Conservation (phyloP, 2,329 filamentous ascomycete genomes). For the Diaporthe citri region DNA sequence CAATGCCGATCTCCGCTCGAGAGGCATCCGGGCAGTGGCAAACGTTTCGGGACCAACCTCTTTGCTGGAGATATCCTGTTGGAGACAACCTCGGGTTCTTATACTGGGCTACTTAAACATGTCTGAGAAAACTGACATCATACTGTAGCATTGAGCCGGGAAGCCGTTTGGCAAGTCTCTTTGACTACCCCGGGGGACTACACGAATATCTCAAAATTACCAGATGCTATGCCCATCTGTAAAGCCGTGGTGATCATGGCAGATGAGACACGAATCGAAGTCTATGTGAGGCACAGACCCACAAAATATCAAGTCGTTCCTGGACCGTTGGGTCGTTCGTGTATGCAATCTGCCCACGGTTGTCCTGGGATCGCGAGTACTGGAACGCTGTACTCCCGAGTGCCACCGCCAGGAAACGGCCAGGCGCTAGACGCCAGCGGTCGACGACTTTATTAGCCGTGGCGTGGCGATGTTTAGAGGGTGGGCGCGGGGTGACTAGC, state of each 20-base stretch:
- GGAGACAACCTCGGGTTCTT: background rate
- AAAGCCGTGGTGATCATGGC: background rate
- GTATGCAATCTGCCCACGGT: background rate
- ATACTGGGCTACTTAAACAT: background rate
- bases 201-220: background rate
- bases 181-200: too few species aligned
- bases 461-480: conserved; percentile 18
- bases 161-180: background rate
- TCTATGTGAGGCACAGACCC: conserved; percentile 11
- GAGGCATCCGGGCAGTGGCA: conserved; percentile 34
- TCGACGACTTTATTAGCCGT: background rate
- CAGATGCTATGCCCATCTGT: background rate
- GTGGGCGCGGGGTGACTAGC: conserved; percentile 9
- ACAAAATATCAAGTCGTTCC: background rate
- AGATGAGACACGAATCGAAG: conserved; percentile 7
- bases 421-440: conserved; percentile 19
- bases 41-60: background rate
- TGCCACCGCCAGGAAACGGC: conserved; percentile 7
- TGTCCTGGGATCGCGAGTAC: background rate
- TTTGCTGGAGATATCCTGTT: background rate
- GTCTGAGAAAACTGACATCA: conserved; percentile 15
- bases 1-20: conserved; percentile 21
- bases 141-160: background rate
- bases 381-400: background rate
- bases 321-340: background rate